A percentile compares a stretch with the other conserved stretches of the same genome.
Conservation (phyloP, 176 grass and related monocot species). For the Paspalum vaginatum region DNA sequence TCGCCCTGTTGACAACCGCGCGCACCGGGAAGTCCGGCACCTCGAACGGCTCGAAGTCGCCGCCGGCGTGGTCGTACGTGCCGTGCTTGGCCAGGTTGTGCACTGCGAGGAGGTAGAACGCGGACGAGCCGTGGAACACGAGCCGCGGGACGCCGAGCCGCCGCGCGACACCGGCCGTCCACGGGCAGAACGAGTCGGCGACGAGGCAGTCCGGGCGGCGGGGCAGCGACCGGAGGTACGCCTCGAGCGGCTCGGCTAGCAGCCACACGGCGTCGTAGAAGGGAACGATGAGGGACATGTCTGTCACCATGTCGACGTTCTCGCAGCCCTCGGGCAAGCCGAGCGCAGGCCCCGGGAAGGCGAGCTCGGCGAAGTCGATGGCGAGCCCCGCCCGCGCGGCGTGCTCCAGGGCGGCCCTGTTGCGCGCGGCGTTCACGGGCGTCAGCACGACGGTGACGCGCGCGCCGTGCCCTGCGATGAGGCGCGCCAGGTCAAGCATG, state of each 20-base stretch:
- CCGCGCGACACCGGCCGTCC: background rate
- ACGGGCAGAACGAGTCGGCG: constrained; percentile 1
- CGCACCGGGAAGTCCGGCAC: constrained; percentile 34
- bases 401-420: constrained; percentile 19
- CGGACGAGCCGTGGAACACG: constrained; percentile 26
- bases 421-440: constrained; percentile 29
- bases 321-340: constrained; percentile 40
- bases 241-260: constrained; percentile 20
- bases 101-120: background rate
- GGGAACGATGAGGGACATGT: background rate
- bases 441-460: constrained; percentile 10
- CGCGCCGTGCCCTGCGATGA: constrained; percentile 4
- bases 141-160: constrained; percentile 12
- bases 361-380: constrained; percentile 38
- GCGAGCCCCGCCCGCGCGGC: background rate
- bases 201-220: constrained; percentile 11
- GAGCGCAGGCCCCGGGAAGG: constrained; percentile 16
- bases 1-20: constrained; percentile 14
- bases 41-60: constrained; percentile 32
- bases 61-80: background rate
- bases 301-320: constrained; percentile 3
- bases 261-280: constrained; percentile 15
- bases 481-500: constrained; percentile 32
- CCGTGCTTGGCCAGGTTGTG: constrained; percentile 14
- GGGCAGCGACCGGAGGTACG: background rate